Evolutionary conservation across 148 eudicot genomes (phyloP), one percentile per base, ranked within the genome.

Genomic region (Persicaria tinctoria): DNA sequence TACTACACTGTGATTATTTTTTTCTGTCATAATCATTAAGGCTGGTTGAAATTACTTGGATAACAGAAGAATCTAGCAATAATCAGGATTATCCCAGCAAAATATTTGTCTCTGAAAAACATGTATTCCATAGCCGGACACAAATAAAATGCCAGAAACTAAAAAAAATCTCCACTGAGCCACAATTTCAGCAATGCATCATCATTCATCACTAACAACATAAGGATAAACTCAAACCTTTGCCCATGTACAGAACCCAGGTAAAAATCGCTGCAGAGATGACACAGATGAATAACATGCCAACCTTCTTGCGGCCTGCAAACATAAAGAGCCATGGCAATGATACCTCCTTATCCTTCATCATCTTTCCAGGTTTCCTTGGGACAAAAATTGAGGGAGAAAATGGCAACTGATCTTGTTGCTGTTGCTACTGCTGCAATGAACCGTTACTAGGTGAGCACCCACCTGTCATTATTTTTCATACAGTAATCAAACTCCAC

Each of bases 401-500:
- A 8, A 84, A 87, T 3, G 83, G 68, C 8, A 16, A 68, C 44
- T 68, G 72, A 46, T 68, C 49, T 17, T 41, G 71, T 78, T 1
- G 60, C 76, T 71, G 77, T 53, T 85, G 41, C 41, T 32, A 32
- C 63, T 85, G 90, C 73, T 85, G 97, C 85, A 95, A 84, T 77
- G 99, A 86, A 55, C 91, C 93, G 87, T 90, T 86, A 85, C 97
- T 95, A 81, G 92, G 86, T 17, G 93, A 85, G 46, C 99, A 89
- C 74, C 84, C 89, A 75, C 83, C 80, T 75, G 88, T 92, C 99
- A 95, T 92, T 85, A 87, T 60, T 60, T 86, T 82, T 75, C 87
- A 78, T 73, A 78, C 82, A 87, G 54, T 74, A 76, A 78, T 76
- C 76, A 75, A 23, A 53, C 73, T 74, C 82, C 76, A 79, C 85